phyloP scores from a whole-genome alignment of 345 rosid genomes.

The Aquilaria sinensis region DNA sequence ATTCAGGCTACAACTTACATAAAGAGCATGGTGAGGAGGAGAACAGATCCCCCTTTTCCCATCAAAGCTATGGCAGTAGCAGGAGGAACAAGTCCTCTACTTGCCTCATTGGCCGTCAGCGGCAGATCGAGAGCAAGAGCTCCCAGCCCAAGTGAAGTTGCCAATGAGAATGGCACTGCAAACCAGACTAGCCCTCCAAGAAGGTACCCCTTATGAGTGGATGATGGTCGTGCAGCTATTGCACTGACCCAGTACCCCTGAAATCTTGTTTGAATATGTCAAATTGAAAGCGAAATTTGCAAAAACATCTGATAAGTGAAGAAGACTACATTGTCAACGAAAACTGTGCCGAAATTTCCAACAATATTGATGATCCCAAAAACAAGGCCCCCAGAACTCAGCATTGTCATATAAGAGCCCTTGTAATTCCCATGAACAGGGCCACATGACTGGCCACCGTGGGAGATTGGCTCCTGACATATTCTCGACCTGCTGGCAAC shows the following conservation, averaged over 20 bases:
- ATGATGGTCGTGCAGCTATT: constrained; percentile 90
- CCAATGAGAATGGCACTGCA: constrained; percentile 90
- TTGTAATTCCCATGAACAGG: constrained; percentile 66
- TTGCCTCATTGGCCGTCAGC: constrained; percentile 56
- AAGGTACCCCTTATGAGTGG: constrained; percentile 89
- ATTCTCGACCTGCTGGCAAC: constrained; percentile 57
- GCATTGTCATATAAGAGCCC: constrained; percentile 79
- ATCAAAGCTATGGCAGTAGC: constrained; percentile 93
- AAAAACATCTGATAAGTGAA: background rate
- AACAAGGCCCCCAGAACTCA: constrained; percentile 90
- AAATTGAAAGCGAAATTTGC: background rate
- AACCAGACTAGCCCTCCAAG: constrained; percentile 94
- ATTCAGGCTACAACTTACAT: constrained; percentile 51
- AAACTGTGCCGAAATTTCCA: constrained; percentile 90
- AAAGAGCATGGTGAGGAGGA: constrained; percentile 90
- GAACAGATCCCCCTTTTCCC: constrained; percentile 91
- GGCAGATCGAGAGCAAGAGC: constrained; percentile 95
- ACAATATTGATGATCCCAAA: constrained; percentile 87
- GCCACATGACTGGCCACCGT: constrained; percentile 72
- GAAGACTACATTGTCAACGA: constrained; percentile 78
- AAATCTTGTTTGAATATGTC: background rate
- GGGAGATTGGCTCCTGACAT: constrained; percentile 69
- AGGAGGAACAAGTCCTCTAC: constrained; percentile 81
- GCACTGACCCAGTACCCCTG: constrained; percentile 99
- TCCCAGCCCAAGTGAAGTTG: constrained; percentile 89